Percentiles rank a stretch among this genome's conserved stretches.
These are phyloP conservation scores for Hortiboletus campestris DNA, from an alignment of 768 basidiomycete species.

Conservation along the genomic window DNA sequence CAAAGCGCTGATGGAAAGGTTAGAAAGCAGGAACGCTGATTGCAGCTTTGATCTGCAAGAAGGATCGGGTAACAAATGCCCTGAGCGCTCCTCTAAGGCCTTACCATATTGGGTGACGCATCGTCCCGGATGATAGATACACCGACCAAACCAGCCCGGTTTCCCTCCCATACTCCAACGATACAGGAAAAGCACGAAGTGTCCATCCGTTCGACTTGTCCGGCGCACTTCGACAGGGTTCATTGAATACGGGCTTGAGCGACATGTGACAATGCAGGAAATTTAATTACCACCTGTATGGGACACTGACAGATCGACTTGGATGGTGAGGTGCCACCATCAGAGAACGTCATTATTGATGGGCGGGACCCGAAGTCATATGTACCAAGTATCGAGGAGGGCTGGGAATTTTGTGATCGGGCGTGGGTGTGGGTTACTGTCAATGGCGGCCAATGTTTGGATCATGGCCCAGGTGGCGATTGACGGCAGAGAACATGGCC, in stretches of 20 bases:
- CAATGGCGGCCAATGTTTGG: background rate
- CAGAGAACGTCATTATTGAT: background rate
- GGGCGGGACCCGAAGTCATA: background rate
- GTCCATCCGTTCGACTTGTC: background rate
- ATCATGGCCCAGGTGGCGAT: too few species aligned
- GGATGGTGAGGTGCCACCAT: background rate
- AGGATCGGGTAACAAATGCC: background rate
- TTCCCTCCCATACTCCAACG: background rate
- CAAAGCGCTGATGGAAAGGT: background rate
- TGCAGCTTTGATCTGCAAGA: background rate
- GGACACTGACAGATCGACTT: background rate
- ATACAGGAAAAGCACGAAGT: background rate
- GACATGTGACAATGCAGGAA: constrained; percentile 1
- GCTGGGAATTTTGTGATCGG: constrained; percentile 5
- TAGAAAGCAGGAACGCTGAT: background rate
- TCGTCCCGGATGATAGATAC: background rate
- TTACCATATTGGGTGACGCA: background rate
- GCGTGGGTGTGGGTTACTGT: constrained; percentile 5
- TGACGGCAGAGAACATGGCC: background rate
- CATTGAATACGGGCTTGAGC: background rate
- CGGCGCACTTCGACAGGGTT: background rate
- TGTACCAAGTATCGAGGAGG: background rate
- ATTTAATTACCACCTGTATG: background rate
- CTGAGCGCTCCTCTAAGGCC: background rate
- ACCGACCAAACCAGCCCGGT: background rate